Evolutionary conservation across 148 eudicot genomes (phyloP).

Genomic region (Vaccinium macrocarpon): DNA sequence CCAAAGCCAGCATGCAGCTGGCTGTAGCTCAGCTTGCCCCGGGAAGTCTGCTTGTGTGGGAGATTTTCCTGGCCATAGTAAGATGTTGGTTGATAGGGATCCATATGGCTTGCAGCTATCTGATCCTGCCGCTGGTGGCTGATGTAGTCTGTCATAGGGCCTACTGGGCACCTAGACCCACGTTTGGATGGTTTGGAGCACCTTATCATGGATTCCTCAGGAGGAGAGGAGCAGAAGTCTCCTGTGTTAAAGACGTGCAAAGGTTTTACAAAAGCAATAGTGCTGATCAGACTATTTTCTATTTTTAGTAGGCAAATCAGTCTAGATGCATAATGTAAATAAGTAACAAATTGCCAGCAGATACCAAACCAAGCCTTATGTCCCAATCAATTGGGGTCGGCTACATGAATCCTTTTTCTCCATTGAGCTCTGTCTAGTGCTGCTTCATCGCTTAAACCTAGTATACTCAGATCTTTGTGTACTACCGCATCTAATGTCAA

Average conservation of each 20-base stretch:
- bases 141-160: conserved; percentile 18
- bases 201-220: conserved; percentile 23
- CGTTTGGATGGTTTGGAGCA: conserved; percentile 17
- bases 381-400: too few species aligned
- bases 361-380: too few species aligned
- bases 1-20: conserved; percentile 7
- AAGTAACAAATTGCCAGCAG: background rate
- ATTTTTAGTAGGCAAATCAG: background rate
- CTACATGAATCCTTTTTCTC: too few species aligned
- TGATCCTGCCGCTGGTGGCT: conserved; percentile 19
- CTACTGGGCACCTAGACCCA: conserved; percentile 11
- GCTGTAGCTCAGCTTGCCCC: conserved; percentile 14
- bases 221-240: conserved; percentile 18
- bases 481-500: too few species aligned
- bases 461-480: too few species aligned
- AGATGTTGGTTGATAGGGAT: conserved; percentile 10
- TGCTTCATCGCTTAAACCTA: too few species aligned
- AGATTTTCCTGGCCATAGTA: background rate
- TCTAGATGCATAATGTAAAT: background rate
- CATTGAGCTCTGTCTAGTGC: too few species aligned
- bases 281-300: background rate
- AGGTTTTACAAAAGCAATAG: background rate
- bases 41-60: conserved; percentile 18
- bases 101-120: conserved; percentile 12
- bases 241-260: background rate